A percentile compares a stretch with the other conserved stretches of the same genome.
Evolutionary conservation across 495 filamentous ascomycete species (phyloP).

Genomic region (Mycothermus thermophilus): DNA sequence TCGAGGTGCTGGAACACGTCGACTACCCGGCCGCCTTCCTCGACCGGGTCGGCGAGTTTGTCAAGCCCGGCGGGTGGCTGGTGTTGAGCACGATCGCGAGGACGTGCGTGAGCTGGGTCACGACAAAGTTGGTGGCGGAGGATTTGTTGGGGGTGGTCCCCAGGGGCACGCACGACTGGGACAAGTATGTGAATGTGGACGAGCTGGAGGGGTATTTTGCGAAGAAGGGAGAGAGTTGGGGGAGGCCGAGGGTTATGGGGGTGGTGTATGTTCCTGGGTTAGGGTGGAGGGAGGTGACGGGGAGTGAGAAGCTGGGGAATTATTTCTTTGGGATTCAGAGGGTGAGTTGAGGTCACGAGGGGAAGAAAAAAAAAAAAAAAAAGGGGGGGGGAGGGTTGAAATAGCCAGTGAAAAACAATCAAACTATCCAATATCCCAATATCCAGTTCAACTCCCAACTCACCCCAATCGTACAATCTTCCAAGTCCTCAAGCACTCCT

Average conservation of each 20-base stretch:
- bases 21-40: slow-evolving; percentile 58
- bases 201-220: slow-evolving; percentile 55
- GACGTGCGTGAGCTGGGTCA: slow-evolving; percentile 72
- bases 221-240: slow-evolving; percentile 36
- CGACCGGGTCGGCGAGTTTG: slow-evolving; percentile 47
- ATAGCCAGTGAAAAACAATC: no score
- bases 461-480: slow-evolving; percentile 39
- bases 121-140: slow-evolving; percentile 86
- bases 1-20: slow-evolving; percentile 93
- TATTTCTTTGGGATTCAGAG: slow-evolving; percentile 87
- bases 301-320: slow-evolving; percentile 81
- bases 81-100: slow-evolving; percentile 81
- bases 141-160: slow-evolving; percentile 80
- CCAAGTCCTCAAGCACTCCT: slow-evolving; percentile 48
- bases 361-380: no score
- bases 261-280: slow-evolving; percentile 81
- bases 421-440: no score
- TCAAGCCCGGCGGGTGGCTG: slow-evolving; percentile 86
- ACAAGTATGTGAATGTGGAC: slow-evolving; percentile 78
- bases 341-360: no score
- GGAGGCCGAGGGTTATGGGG: slow-evolving; percentile 51
- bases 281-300: slow-evolving; percentile 75
- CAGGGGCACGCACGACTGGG: slow-evolving; percentile 87
- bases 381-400: neutral
- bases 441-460: no score